Percentiles rank a stretch among this genome's conserved stretches.
These are phyloP conservation scores for Fraxinus sp. DNA, from an alignment of 305 asterid species.

Conservation along the genomic window DNA sequence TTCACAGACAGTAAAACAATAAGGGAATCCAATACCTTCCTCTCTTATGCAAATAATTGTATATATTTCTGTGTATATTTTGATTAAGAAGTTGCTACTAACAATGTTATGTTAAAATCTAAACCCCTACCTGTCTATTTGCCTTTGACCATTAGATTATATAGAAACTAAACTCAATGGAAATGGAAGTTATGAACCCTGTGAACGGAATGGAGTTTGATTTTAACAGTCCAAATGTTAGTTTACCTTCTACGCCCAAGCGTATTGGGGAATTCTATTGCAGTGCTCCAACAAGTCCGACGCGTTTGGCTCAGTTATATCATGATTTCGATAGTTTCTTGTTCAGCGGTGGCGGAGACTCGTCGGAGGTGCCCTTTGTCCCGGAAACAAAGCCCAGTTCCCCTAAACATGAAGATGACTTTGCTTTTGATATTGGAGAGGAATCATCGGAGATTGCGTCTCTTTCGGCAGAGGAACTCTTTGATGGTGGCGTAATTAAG, in stretches of 20 bases:
- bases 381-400: background rate
- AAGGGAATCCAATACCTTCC: too few relatives aligned
- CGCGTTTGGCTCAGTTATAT: background rate
- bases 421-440: conserved; percentile 52
- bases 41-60: too few relatives aligned
- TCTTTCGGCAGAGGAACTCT: conserved; percentile 68
- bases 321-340: conserved; percentile 35
- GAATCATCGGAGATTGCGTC: conserved; percentile 40
- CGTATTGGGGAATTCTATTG: background rate
- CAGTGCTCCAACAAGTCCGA: background rate
- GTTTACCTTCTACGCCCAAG: background rate
- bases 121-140: background rate
- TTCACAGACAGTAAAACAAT: too few relatives aligned
- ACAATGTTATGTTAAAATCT: too few relatives aligned
- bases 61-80: too few relatives aligned
- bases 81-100: too few relatives aligned
- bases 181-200: background rate
- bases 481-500: conserved; percentile 70
- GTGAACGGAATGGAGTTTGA: background rate
- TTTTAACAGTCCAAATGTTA: background rate
- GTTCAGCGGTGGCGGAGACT: background rate
- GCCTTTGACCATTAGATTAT: background rate
- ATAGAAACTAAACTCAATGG: background rate
- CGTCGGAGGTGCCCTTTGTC: conserved; percentile 26
- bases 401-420: conserved; percentile 26